Evolutionary conservation across 2,329 filamentous ascomycete genomes (phyloP), one percentile per base, ranked within the genome.

Genomic region (Colletotrichum acutatum): DNA sequence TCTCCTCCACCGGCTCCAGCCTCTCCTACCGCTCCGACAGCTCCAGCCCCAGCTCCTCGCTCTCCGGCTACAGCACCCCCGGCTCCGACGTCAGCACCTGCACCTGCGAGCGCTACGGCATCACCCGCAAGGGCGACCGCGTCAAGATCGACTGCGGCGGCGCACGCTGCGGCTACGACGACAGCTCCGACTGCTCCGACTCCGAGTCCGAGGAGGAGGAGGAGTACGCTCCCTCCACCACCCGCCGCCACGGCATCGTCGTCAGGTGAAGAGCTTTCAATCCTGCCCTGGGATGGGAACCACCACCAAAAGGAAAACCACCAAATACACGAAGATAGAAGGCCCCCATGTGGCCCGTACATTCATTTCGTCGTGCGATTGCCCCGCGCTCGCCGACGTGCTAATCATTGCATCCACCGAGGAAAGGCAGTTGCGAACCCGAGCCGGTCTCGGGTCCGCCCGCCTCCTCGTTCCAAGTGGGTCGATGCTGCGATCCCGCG

Each of bases 91-190:
- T 91, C 85, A 92, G 89, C 80, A 90, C 89, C 82, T 98, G 97
- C 91, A 95, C 93, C 76, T 98, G 96, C 86, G 95, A 98, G 84
- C 94, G 95, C 86, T 98, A 97, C 87, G 96, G 95, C 78, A 97
- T 98, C 87, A 98, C 95, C 76, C 94, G 95, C 85, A 92, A 93
- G 83, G 95, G 95, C 81, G 93, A 97, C 84, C 92, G 95, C 80
- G 93, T 98, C 89, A 97, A 96, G 90, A 91, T 98, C 83, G 95
- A 98, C 90, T 98, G 96, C 81, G 95, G 95, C 78, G 96, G 96
- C 78, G 88, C 91, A 74, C 92, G 94, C 82, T 98, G 96, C 85
- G 94, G 94, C 80, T 97, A 94, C 85, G 92, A 94, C 79, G 91
- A 93, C 74, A 90, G 88, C 75, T 89, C 86, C 66, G 89, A 90